These are phyloP conservation scores for Tulasnella sp. DNA, from an alignment of 768 basidiomycete species.

Conservation along the genomic window DNA sequence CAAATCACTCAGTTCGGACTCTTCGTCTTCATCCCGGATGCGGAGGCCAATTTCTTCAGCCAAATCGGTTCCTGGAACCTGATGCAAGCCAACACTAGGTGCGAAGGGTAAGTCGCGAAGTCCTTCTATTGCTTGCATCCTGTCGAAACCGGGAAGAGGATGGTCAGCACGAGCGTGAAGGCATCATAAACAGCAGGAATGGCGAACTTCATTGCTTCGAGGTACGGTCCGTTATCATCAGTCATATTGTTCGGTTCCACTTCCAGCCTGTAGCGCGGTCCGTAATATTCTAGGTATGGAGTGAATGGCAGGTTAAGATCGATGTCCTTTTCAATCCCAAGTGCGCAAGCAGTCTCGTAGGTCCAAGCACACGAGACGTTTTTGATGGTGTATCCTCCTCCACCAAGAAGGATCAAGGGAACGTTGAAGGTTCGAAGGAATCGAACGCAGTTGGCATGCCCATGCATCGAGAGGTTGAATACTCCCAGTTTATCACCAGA, in stretches of 20 bases:
- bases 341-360: constrained; percentile 91
- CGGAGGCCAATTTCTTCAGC: constrained; percentile 28
- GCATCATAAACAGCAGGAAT: neutral
- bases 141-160: constrained; percentile 28
- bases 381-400: constrained; percentile 94
- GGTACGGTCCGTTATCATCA: constrained; percentile 72
- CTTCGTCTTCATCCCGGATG: constrained; percentile 32
- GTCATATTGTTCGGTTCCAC: constrained; percentile 92
- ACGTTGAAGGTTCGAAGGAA: constrained; percentile 76
- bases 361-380: constrained; percentile 95
- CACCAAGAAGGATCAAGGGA: constrained; percentile 86
- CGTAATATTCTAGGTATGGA: constrained; percentile 95
- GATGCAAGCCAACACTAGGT: constrained; percentile 81
- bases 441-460: constrained; percentile 85
- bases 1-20: constrained; percentile 31
- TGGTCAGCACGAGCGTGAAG: constrained; percentile 33
- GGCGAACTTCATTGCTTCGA: constrained; percentile 69
- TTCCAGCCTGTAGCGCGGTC: constrained; percentile 87
- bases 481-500: constrained; percentile 93
- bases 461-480: constrained; percentile 93
- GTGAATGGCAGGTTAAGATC: constrained; percentile 77
- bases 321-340: constrained; percentile 74
- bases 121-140: constrained; percentile 36
- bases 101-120: constrained; percentile 57
- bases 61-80: constrained; percentile 66